Evolutionary conservation across 2,329 filamentous ascomycete genomes (phyloP).

Genomic region (Epichloe gansuensis): DNA sequence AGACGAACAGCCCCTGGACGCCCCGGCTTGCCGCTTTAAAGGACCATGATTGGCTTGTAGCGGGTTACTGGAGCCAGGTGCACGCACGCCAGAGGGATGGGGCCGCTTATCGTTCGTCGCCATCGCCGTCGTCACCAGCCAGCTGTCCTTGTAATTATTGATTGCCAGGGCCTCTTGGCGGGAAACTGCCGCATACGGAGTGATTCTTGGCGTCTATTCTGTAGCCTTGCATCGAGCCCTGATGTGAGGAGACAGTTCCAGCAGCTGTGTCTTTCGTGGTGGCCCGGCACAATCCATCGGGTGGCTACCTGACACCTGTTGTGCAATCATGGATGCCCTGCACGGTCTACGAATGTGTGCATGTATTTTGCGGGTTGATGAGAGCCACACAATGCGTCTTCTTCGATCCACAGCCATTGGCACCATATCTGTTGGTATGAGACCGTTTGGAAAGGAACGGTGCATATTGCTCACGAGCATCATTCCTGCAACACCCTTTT

Average conservation of each 20-base stretch:
- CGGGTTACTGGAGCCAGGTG: constrained; percentile 16
- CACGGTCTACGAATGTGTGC: not conserved
- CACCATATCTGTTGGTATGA: too few relatives aligned
- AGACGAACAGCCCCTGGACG: constrained; percentile 15
- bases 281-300: not conserved
- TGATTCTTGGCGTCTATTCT: not conserved
- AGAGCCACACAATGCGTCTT: not conserved
- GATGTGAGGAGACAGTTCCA: not conserved
- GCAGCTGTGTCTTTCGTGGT: not conserved
- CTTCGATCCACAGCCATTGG: not conserved
- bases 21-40: constrained; percentile 18
- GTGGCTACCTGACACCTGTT: not conserved
- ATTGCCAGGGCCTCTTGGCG: too few relatives aligned
- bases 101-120: not conserved
- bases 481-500: too few relatives aligned
- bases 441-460: not conserved
- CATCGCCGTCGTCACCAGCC: constrained; percentile 5
- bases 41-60: constrained; percentile 20
- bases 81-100: constrained; percentile 1
- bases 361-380: not conserved
- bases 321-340: not conserved
- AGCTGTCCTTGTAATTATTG: too few relatives aligned
- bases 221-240: not conserved
- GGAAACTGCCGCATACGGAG: too few relatives aligned
- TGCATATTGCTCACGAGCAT: too few relatives aligned